Conservation (phyloP, 306 rosid species). For the Dicorynia guianensis region DNA sequence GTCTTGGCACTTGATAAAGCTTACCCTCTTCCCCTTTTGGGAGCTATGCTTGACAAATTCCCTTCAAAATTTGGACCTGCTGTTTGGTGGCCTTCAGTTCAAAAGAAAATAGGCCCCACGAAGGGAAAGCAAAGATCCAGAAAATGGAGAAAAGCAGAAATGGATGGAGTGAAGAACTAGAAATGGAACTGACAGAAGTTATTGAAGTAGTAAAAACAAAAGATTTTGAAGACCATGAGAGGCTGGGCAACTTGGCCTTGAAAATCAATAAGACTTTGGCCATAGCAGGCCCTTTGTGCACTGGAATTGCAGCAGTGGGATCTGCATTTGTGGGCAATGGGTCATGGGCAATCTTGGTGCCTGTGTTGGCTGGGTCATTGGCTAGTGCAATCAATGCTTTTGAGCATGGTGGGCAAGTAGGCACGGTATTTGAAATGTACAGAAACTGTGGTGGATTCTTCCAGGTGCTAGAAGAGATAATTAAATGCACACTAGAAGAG, state of each 20-base stretch:
- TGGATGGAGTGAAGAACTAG: constrained; percentile 36
- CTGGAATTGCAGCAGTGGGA: constrained; percentile 14
- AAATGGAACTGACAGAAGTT: constrained; percentile 31
- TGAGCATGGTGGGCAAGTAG: constrained; percentile 37
- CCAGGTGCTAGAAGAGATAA: neutral
- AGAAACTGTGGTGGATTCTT: constrained; percentile 30
- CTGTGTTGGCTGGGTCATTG: constrained; percentile 6
- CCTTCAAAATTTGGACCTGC: constrained; percentile 39
- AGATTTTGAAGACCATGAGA: constrained; percentile 22
- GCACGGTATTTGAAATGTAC: constrained; percentile 39
- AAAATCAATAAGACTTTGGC: constrained; percentile 21
- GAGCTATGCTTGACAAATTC: constrained; percentile 43
- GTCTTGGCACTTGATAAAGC: constrained; percentile 46
- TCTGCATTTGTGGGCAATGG: constrained; percentile 21
- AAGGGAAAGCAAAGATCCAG: neutral
- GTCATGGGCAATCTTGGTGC: neutral
- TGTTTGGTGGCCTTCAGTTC: constrained; percentile 41
- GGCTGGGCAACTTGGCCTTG: constrained; percentile 32
- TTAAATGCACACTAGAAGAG: neutral
- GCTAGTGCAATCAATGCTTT: constrained; percentile 11
- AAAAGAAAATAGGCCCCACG: neutral
- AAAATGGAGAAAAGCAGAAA: neutral
- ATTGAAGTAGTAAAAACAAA: constrained; percentile 8
- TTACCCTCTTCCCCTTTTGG: constrained; percentile 41
- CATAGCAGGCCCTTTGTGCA: constrained; percentile 1